A percentile compares a stretch with the other conserved stretches of the same genome.
phyloP scores from a whole-genome alignment of 495 filamentous ascomycete species.

The Annulohypoxylon nitens region DNA sequence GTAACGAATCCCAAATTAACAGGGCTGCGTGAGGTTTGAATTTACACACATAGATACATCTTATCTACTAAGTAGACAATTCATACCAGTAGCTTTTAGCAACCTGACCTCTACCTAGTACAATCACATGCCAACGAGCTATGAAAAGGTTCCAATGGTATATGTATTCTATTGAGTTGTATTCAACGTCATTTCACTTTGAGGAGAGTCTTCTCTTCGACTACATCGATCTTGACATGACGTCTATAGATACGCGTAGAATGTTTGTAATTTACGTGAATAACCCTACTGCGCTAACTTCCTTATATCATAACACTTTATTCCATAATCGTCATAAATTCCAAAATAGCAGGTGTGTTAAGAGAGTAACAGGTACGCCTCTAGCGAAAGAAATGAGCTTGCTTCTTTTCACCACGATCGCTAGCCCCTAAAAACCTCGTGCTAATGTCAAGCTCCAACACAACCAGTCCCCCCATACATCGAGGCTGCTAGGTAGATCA shows the following conservation, averaged over 20 bases:
- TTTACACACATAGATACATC: not conserved
- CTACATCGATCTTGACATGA: not conserved
- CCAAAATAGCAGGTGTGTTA: constrained; percentile 9
- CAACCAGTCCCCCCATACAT: not conserved
- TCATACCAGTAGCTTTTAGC: too few relatives aligned
- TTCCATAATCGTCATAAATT: constrained; percentile 14
- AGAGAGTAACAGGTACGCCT: constrained; percentile 17
- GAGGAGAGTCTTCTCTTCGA: not conserved
- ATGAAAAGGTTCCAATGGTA: not conserved
- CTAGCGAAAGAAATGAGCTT: constrained; percentile 23
- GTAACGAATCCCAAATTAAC: too few relatives aligned
- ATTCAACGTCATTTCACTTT: not conserved
- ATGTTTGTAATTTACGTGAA: constrained; percentile 9
- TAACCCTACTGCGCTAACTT: not conserved
- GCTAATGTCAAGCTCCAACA: not conserved
- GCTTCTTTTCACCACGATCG: not conserved
- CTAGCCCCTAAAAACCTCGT: not conserved
- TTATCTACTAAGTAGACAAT: too few relatives aligned
- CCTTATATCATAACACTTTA: constrained; percentile 31
- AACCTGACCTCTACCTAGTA: too few relatives aligned
- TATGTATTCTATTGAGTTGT: not conserved
- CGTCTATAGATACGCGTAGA: constrained; percentile 3
- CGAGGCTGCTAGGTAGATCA: not conserved
- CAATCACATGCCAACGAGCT: not conserved
- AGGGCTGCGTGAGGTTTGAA: constrained; percentile 1